These are phyloP conservation scores for Dendrothele bispora DNA, from an alignment of 768 basidiomycete genomes.

Conservation along the genomic window DNA sequence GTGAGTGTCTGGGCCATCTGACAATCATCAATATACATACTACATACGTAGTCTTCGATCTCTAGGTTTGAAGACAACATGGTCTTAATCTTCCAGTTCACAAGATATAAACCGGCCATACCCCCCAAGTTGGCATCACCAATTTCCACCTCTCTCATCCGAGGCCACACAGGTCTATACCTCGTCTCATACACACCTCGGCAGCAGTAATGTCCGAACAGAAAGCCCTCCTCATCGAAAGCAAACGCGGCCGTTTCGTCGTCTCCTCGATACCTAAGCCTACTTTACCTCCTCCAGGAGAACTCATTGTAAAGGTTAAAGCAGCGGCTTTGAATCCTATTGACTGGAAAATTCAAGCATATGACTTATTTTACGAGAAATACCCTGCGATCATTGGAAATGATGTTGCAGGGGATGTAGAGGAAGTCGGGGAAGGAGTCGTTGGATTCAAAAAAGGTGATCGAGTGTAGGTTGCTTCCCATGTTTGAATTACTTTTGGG, in stretches of 20 bases:
- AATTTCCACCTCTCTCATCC: no score
- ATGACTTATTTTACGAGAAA: slow-evolving; percentile 34
- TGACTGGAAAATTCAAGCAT: slow-evolving; percentile 31
- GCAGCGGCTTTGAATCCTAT: background rate
- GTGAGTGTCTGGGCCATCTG: no score
- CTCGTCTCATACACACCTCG: no score
- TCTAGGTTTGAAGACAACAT: no score
- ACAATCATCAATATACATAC: no score
- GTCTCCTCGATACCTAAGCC: background rate
- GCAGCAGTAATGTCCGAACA: no score
- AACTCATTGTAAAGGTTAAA: background rate
- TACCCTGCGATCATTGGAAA: slow-evolving; percentile 48
- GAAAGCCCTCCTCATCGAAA: background rate
- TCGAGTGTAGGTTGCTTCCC: slow-evolving; percentile 41
- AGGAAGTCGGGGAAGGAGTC: slow-evolving; percentile 51
- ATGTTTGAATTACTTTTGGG: background rate
- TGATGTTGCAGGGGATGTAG: slow-evolving; percentile 53
- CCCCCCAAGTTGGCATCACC: no score
- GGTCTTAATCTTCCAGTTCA: no score
- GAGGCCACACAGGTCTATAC: no score
- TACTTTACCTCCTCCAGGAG: background rate
- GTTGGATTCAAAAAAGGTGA: slow-evolving; percentile 49
- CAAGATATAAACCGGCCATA: no score
- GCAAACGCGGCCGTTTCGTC: background rate
- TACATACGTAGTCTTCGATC: no score